phyloP scores from a whole-genome alignment of 148 eudicot species.

The Linanthus parryae region DNA sequence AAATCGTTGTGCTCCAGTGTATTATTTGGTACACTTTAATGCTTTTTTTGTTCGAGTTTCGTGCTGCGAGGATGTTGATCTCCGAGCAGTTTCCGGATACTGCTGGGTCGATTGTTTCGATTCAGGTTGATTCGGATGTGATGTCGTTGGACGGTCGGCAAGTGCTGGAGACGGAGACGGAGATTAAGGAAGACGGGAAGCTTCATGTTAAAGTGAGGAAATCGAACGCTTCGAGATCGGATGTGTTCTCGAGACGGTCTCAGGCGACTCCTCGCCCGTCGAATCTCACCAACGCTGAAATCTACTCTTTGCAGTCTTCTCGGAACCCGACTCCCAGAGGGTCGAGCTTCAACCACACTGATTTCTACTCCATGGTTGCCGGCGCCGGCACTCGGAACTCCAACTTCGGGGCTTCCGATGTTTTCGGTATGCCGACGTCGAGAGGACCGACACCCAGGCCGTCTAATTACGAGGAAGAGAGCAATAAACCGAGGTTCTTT shows the following conservation, averaged over 20 bases:
- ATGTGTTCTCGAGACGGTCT: constrained; percentile 62
- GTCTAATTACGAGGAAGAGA: constrained; percentile 74
- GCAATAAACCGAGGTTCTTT: constrained; percentile 25
- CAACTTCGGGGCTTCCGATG: constrained; percentile 71
- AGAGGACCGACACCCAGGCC: constrained; percentile 73
- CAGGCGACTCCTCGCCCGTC: constrained; percentile 57
- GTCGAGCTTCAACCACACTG: constrained; percentile 74
- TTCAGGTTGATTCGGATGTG: constrained; percentile 85
- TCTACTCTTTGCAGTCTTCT: constrained; percentile 66
- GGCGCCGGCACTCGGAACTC: constrained; percentile 56
- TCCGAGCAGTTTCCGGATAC: constrained; percentile 92
- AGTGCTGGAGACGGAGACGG: constrained; percentile 65
- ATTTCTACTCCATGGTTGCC: constrained; percentile 67
- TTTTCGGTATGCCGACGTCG: constrained; percentile 40
- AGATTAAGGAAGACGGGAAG: constrained; percentile 76
- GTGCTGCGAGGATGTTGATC: constrained; percentile 71
- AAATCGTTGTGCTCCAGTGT: constrained; percentile 84
- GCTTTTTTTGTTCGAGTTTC: constrained; percentile 86
- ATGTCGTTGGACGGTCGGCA: constrained; percentile 74
- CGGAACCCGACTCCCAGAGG: constrained; percentile 75
- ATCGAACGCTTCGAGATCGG: constrained; percentile 75
- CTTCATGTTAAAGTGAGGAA: constrained; percentile 77
- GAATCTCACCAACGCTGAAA: constrained; percentile 72
- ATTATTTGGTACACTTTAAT: constrained; percentile 93
- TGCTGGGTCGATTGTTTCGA: constrained; percentile 78